Conservation (phyloP, 1,139 yeast species). For the Hansenula sp. region DNA sequence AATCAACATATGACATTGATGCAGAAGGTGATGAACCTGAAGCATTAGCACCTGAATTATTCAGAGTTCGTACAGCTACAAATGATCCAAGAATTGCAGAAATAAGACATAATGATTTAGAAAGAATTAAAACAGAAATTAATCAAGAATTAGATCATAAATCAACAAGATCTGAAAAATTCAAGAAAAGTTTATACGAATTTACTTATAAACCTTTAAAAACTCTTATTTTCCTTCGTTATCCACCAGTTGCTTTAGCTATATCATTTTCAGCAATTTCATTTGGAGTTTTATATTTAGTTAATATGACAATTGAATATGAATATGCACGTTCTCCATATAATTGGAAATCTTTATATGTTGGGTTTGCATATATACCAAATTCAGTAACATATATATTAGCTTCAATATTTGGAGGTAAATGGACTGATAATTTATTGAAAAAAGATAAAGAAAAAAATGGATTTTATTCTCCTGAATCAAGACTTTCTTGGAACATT, state of each 20-base stretch:
- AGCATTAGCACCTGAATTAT: slow-evolving; percentile 26
- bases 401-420: slow-evolving; percentile 75
- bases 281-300: slow-evolving; percentile 65
- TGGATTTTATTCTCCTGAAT: slow-evolving; percentile 70
- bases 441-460: slow-evolving; percentile 53
- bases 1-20: slow-evolving; percentile 6
- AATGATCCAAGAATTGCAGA: slow-evolving; percentile 21
- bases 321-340: slow-evolving; percentile 65
- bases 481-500: slow-evolving; percentile 73
- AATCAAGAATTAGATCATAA: slow-evolving; percentile 19
- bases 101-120: slow-evolving; percentile 24
- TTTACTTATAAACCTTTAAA: slow-evolving; percentile 44
- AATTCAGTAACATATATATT: slow-evolving; percentile 73
- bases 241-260: slow-evolving; percentile 72
- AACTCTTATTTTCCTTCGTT: slow-evolving; percentile 46
- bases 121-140: slow-evolving; percentile 24
- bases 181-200: slow-evolving; percentile 31
- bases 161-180: slow-evolving; percentile 8
- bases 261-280: slow-evolving; percentile 62
- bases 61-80: slow-evolving; percentile 24
- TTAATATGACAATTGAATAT: slow-evolving; percentile 70
- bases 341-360: slow-evolving; percentile 56
- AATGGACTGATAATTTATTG: slow-evolving; percentile 67
- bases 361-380: slow-evolving; percentile 79
- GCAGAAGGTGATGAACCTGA: slow-evolving; percentile 15